Percentiles rank a stretch among this genome's conserved stretches.
phyloP scores from a whole-genome alignment of 352 stramenopile genomes.

The Pythium dissimile region DNA sequence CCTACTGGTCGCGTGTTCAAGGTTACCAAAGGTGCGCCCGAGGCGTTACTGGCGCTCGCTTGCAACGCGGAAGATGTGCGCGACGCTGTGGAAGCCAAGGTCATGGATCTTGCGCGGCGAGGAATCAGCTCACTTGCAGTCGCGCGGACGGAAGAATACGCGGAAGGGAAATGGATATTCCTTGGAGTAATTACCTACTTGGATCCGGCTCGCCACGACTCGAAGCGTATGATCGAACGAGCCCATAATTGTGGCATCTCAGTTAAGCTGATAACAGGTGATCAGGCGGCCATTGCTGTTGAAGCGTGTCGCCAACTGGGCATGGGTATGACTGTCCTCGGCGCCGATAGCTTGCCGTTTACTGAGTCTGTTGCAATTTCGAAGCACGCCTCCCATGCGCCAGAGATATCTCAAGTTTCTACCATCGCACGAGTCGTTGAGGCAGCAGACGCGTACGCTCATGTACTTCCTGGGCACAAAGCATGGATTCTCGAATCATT shows the following conservation, averaged over 20 bases:
- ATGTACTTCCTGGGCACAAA: slow-evolving; percentile 93
- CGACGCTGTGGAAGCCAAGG: slow-evolving; percentile 81
- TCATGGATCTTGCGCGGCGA: slow-evolving; percentile 86
- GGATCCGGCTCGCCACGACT: slow-evolving; percentile 95
- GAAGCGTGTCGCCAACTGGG: slow-evolving; percentile 91
- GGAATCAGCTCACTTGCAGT: slow-evolving; percentile 90
- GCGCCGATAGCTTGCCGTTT: slow-evolving; percentile 62
- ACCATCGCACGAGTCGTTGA: slow-evolving; percentile 45
- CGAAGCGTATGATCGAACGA: slow-evolving; percentile 90
- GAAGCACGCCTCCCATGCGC: slow-evolving; percentile 13
- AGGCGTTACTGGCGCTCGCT: slow-evolving; percentile 88
- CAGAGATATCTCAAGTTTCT: slow-evolving; percentile 2
- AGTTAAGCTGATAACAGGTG: slow-evolving; percentile 98
- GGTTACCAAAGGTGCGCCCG: slow-evolving; percentile 93
- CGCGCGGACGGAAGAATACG: slow-evolving; percentile 65
- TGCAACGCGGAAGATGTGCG: slow-evolving; percentile 75
- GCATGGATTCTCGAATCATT: slow-evolving; percentile 87
- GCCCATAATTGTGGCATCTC: slow-evolving; percentile 89
- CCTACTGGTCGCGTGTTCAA: slow-evolving; percentile 87
- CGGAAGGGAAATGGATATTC: slow-evolving; percentile 90
- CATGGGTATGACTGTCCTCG: slow-evolving; percentile 87
- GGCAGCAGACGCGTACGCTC: slow-evolving; percentile 92
- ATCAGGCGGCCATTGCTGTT: slow-evolving; percentile 92
- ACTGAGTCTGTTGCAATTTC: neutral
- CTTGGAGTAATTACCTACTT: slow-evolving; percentile 94